These are phyloP conservation scores for Termitomyces sp. DNA, from an alignment of 768 basidiomycete genomes.

Conservation along the genomic window DNA sequence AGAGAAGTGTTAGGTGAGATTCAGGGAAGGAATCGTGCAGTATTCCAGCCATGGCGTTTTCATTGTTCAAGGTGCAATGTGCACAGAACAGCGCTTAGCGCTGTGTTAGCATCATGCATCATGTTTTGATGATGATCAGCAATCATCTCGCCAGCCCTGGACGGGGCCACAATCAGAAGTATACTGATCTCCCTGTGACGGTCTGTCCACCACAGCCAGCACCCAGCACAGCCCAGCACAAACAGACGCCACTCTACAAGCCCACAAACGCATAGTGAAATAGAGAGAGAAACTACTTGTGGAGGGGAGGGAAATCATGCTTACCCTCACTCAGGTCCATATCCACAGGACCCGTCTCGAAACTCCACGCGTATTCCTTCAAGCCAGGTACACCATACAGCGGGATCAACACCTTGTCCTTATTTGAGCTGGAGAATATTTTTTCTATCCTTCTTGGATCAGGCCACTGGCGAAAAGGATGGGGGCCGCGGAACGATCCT, in stretches of 20 bases:
- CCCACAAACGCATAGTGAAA: neutral
- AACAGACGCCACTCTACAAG: neutral
- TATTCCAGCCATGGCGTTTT: neutral
- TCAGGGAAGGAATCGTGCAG: no score
- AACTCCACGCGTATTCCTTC: slow-evolving; percentile 31
- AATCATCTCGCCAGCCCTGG: no score
- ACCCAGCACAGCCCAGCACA: neutral
- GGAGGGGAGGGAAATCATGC: no score
- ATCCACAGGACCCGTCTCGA: slow-evolving; percentile 46
- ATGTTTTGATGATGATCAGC: no score
- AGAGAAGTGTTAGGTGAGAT: neutral
- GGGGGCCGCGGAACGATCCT: slow-evolving; percentile 42
- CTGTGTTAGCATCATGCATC: no score
- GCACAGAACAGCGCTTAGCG: no score
- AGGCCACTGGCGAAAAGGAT: slow-evolving; percentile 46
- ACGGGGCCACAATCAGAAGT: no score
- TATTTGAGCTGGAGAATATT: slow-evolving; percentile 25
- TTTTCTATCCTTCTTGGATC: slow-evolving; percentile 32
- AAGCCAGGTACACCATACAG: slow-evolving; percentile 29
- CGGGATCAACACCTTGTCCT: slow-evolving; percentile 49
- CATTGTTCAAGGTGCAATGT: neutral
- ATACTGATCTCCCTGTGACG: no score
- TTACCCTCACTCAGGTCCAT: slow-evolving; percentile 47
- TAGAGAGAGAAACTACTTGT: no score
- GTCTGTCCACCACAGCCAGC: neutral